A percentile compares a stretch with the other conserved stretches of the same genome.
Evolutionary conservation across 2,329 filamentous ascomycete genomes (phyloP).

Genomic region (Penicillium sp.): DNA sequence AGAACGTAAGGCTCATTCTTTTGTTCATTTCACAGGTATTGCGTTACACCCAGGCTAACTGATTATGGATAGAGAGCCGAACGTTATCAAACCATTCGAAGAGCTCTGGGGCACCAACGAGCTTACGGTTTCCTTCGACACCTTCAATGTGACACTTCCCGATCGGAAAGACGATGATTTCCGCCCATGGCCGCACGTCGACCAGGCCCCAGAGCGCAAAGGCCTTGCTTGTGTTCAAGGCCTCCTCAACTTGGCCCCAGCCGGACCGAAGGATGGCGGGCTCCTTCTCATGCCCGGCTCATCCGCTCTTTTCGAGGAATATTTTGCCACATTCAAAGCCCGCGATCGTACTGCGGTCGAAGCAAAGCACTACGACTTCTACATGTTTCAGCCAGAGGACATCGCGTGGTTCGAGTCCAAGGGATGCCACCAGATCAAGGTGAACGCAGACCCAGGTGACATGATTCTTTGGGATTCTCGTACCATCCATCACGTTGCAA

Average conservation of each 20-base stretch:
- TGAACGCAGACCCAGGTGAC: slow-evolving; percentile 18
- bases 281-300: slow-evolving; percentile 15
- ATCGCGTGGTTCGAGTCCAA: slow-evolving; percentile 16
- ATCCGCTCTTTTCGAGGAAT: slow-evolving; percentile 12
- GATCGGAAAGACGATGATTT: background rate
- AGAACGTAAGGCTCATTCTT: background rate
- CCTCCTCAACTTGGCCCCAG: slow-evolving; percentile 13
- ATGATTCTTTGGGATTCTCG: slow-evolving; percentile 23
- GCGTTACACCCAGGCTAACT: background rate
- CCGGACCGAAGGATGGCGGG: slow-evolving; percentile 19
- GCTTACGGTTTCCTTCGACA: background rate
- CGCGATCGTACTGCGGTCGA: background rate
- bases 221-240: slow-evolving; percentile 15
- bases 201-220: background rate
- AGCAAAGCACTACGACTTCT: slow-evolving; percentile 15
- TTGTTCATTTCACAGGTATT: background rate
- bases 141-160: slow-evolving; percentile 2
- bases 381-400: slow-evolving; percentile 9
- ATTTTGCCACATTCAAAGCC: slow-evolving; percentile 4
- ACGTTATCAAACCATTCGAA: slow-evolving; percentile 33
- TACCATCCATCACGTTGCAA: slow-evolving; percentile 10
- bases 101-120: slow-evolving; percentile 4
- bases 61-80: slow-evolving; percentile 37
- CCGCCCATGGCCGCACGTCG: background rate
- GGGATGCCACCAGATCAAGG: slow-evolving; percentile 19